Base-by-base conservation (phyloP, 1,284 basidiomycete species). In the Schizopora paradoxa region DNA sequence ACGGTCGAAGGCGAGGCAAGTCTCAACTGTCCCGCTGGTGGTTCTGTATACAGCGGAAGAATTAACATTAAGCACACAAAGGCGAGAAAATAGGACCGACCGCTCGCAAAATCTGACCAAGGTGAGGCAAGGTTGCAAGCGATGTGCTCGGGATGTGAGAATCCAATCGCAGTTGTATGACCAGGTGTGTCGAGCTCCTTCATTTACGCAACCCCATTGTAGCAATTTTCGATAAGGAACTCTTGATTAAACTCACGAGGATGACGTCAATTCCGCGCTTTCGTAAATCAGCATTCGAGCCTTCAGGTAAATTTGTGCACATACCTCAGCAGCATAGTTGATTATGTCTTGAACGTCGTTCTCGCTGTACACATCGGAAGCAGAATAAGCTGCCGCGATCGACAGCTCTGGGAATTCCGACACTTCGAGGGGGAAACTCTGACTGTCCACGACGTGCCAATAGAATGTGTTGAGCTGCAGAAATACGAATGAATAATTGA, bases 401-500 rank as follows among this genome's bases (percentile, higher is more conserved):
- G 86, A 66, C 2, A 93, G 66, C 48, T 84, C 74, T 2, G 74
- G 70, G 60, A 77, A 82, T 6, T 73, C 75, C 3, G 78, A 72
- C 25, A 90, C 63, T 27, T 74, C 67, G 14, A 91, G 69, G 0
- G 90, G 87, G 72, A 87, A 94, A 47, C 79, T 81, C 60, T 85
- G 81, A 53, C 74, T 76, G 61, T 85, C 82, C 28, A 84, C 82
- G 44, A 87, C 72, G 59, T 91, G 87, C 88, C 86, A 89, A 60
- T 91, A 86, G 65, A 91, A 82, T 22, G 75, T 75, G 59, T 78
- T 86, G 49, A 86, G 70, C 76, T 82, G 45, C 10, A 43, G 5
- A 32, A 13, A 21, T 6, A 14, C 28, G 28, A 27, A 13, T 53
- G 37, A 52, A 31, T n/a, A 44, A 14, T 31, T 21, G 14, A 22